Percentiles rank a stretch among this genome's conserved stretches.
Conservation (phyloP, 129 eudicot species). For the Flaveria trinervia region DNA sequence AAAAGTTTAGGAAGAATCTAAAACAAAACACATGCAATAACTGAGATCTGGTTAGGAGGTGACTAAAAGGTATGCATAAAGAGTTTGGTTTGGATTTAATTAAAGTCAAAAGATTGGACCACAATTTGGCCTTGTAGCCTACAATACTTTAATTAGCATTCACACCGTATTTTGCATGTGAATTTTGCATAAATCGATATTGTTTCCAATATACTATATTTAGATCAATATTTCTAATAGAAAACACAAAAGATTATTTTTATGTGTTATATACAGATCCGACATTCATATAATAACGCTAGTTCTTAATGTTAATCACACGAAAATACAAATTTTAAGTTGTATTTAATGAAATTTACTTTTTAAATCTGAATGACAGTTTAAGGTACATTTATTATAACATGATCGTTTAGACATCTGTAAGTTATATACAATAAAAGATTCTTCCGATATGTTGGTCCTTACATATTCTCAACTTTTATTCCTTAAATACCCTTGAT, state of each 20-base stretch:
- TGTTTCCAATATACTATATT: neutral
- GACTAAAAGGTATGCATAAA: constrained; percentile 14
- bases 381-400: constrained; percentile 21
- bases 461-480: constrained; percentile 4
- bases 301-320: neutral
- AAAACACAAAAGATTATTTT: too few species aligned
- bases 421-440: constrained; percentile 12
- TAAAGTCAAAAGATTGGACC: constrained; percentile 43
- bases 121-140: constrained; percentile 27
- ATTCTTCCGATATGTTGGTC: constrained; percentile 25
- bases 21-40: constrained; percentile 11
- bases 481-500: constrained; percentile 18
- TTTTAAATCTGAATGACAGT: neutral
- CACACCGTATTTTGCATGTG: constrained; percentile 27
- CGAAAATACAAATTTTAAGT: neutral
- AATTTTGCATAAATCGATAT: neutral
- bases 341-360: neutral
- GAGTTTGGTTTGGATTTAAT: constrained; percentile 31
- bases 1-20: constrained; percentile 13
- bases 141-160: constrained; percentile 34
- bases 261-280: too few species aligned
- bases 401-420: constrained; percentile 3
- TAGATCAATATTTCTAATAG: neutral
- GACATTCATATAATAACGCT: too few species aligned
- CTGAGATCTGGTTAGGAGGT: constrained; percentile 22